Base-by-base conservation (phyloP, 345 rosid genomes). In the Mercurialis annua region DNA sequence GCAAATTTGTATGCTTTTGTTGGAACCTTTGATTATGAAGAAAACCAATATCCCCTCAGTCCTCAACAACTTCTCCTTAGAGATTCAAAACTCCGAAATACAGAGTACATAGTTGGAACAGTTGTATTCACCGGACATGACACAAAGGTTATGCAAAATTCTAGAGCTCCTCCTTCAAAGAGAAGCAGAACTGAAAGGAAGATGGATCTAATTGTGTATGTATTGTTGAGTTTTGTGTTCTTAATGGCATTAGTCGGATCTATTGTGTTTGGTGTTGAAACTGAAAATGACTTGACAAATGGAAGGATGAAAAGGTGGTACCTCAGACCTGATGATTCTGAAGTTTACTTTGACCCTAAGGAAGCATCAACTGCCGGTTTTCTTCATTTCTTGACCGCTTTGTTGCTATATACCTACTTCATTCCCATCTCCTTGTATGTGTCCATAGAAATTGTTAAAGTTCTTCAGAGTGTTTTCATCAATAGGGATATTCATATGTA, bases 401-500 rank as follows among this genome's bases (percentile, higher is more conserved):
- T 90, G 51, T 77, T 92, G 90, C 49, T 92, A 5, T 92, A 79
- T 67, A 76, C 78, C 57, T 74, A 74, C 73, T 90, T 92, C 78
- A 92, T 92, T 64, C 98, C 98, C 2, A 90, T 92, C 68, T 92
- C 98, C 6, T 77, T 92, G 76, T 92, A 92, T 58, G 96, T 92
- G 46, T 88, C 96, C 0, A 79, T 92, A 57, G 98, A 92, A 78
- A 76, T 92, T 67, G 97, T 92, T 46, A 90, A 88, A 75, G 89
- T 88, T 61, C 92, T 90, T 59, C 98, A 90, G 82, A 80, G 87
- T 77, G 72, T 82, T 63, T 92, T 90, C 81, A 92, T 92, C 83
- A 92, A 90, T 46, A 89, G 83, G 72, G 97, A 92, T 71, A 71
- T 84, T 52, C 79, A 80, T 51, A 90, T 92, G 97, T 92, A 92